phyloP scores from a whole-genome alignment of 495 filamentous ascomycete genomes.

The Alectoria sarmentosa region DNA sequence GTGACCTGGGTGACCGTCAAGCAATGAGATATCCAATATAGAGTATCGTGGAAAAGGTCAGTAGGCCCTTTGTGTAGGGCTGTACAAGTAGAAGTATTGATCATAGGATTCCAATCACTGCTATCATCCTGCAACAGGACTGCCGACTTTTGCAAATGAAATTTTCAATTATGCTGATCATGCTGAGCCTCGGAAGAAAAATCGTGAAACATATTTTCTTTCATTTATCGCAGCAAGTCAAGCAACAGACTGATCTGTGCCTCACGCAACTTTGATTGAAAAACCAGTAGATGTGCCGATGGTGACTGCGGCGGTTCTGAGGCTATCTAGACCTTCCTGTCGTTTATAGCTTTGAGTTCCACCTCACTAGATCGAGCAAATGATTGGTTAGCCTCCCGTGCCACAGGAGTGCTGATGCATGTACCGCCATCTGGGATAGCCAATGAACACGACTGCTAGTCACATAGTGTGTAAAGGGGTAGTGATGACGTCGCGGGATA shows the following conservation, averaged over 20 bases:
- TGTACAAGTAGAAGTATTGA: neutral
- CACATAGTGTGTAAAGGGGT: neutral
- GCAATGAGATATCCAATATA: neutral
- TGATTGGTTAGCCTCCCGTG: slow-evolving; percentile 16
- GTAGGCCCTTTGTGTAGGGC: neutral
- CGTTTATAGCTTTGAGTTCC: slow-evolving; percentile 38
- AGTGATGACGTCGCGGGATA: neutral
- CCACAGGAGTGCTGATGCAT: slow-evolving; percentile 5
- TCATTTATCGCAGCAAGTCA: neutral
- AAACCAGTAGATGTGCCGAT: neutral
- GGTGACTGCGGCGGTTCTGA: neutral
- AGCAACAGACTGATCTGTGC: neutral
- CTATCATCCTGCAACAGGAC: neutral
- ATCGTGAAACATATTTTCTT: slow-evolving; percentile 11
- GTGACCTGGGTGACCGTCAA: neutral
- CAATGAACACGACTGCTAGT: neutral
- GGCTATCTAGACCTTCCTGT: slow-evolving; percentile 29
- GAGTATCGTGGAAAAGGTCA: neutral
- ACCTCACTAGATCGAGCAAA: slow-evolving; percentile 34
- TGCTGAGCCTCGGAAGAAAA: slow-evolving; percentile 4
- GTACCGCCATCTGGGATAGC: neutral
- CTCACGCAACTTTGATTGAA: neutral
- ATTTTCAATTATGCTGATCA: neutral
- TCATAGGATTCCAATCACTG: neutral
- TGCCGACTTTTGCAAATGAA: neutral